A percentile compares a stretch with the other conserved stretches of the same genome.
Evolutionary conservation across 2,329 filamentous ascomycete species (phyloP).

Genomic region (Helotiales sp.): DNA sequence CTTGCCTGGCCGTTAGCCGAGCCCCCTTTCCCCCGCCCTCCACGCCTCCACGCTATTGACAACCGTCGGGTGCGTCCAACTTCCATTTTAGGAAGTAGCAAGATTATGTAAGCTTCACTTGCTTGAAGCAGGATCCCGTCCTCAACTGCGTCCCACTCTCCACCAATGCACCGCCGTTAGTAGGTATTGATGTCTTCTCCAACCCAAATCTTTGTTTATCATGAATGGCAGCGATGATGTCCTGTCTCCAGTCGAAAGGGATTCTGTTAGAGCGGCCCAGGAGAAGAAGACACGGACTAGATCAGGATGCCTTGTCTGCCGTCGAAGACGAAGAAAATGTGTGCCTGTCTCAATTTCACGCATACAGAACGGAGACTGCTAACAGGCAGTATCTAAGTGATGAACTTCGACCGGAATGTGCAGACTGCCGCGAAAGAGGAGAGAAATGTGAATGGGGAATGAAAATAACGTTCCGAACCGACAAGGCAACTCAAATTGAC

Average conservation of each 20-base stretch:
- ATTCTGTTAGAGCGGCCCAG: constrained; percentile 37
- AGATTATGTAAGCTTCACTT: background rate
- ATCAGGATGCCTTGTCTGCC: constrained; percentile 44
- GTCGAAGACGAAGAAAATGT: constrained; percentile 44
- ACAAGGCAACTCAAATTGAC: constrained; percentile 41
- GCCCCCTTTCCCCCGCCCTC: background rate
- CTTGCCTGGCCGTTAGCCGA: background rate
- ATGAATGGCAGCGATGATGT: constrained; percentile 35
- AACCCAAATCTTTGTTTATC: constrained; percentile 41
- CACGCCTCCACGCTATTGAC: too few relatives aligned
- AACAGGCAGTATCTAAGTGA: constrained; percentile 28
- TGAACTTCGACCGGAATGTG: constrained; percentile 42
- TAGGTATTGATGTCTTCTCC: background rate
- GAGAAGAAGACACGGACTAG: constrained; percentile 38
- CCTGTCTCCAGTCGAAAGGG: background rate
- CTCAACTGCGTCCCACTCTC: background rate
- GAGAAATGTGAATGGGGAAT: constrained; percentile 43
- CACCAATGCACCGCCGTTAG: background rate
- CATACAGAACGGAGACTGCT: constrained; percentile 16
- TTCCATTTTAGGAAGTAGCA: background rate
- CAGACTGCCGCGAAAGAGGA: constrained; percentile 41
- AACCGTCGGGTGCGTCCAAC: background rate
- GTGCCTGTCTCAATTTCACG: constrained; percentile 11
- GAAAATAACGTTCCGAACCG: constrained; percentile 42
- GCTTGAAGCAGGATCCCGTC: background rate